Evolutionary conservation across 139 green algal genomes (phyloP).

Genomic region (Chara braunii): DNA sequence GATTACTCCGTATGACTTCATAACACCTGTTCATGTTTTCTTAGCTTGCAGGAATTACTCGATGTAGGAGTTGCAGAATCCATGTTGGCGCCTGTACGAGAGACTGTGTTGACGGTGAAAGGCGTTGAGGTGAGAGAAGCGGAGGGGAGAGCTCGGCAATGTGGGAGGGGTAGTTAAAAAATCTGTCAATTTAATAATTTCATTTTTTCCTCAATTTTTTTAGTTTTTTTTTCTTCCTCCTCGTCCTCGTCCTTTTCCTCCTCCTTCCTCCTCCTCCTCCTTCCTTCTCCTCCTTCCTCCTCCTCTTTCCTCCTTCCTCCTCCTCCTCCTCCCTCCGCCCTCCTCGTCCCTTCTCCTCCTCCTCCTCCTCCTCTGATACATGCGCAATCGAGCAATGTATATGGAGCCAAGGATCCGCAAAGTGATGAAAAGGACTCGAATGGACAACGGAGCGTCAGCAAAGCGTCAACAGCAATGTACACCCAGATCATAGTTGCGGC

Average conservation of each 20-base stretch:
- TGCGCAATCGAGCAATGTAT: too few species aligned
- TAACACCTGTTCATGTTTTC: neutral
- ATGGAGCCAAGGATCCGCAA: too few species aligned
- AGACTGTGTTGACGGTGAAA: neutral
- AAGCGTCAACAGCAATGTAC: too few species aligned
- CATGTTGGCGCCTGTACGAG: conserved; percentile 18
- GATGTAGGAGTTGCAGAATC: conserved; percentile 21
- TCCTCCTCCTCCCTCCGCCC: neutral
- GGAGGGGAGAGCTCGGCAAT: neutral
- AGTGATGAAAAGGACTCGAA: too few species aligned
- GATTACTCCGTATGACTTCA: conserved; percentile 2
- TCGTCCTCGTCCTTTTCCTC: neutral
- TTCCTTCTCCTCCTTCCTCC: neutral
- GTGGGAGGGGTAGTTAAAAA: neutral
- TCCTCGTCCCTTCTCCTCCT: neutral
- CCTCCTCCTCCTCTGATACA: neutral
- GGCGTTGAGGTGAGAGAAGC: conserved; percentile 12
- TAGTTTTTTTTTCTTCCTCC: neutral
- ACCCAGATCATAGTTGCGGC: too few species aligned
- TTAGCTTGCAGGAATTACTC: conserved; percentile 28
- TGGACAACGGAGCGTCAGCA: too few species aligned
- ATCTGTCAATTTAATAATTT: neutral
- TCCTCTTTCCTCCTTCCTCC: neutral
- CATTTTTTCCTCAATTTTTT: neutral
- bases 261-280: neutral